Percentiles rank a stretch among this genome's conserved stretches.
These are phyloP conservation scores for Coniochaeta sp. DNA, from an alignment of 2,329 filamentous ascomycete species.

Conservation along the genomic window DNA sequence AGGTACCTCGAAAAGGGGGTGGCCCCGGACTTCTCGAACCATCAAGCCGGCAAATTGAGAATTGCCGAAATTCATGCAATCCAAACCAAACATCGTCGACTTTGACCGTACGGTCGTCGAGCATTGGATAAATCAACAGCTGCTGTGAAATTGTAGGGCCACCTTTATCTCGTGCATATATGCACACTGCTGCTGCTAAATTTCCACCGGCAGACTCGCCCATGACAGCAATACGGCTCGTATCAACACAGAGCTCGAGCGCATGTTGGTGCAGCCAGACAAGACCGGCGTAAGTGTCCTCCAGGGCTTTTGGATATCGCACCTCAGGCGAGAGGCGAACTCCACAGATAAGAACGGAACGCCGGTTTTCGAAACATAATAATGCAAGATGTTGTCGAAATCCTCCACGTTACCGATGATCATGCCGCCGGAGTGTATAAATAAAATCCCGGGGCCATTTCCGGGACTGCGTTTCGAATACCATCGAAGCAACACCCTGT, in stretches of 20 bases:
- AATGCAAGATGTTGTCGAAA: background rate
- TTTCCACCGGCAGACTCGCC: background rate
- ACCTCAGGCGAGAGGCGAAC: background rate
- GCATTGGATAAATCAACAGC: slow-evolving; percentile 1
- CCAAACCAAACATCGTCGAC: background rate
- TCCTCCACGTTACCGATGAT: background rate
- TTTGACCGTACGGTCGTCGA: background rate
- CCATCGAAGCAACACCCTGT: background rate
- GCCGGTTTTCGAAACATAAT: background rate
- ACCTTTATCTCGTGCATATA: background rate
- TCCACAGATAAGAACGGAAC: background rate
- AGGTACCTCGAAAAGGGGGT: too few species aligned
- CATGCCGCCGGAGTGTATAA: background rate
- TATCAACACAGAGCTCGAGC: background rate
- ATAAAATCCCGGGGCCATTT: background rate
- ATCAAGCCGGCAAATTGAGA: too few species aligned
- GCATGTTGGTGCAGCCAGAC: background rate
- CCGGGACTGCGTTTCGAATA: background rate
- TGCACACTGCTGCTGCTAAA: background rate
- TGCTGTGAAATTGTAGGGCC: background rate
- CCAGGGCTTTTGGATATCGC: background rate
- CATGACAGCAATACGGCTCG: background rate
- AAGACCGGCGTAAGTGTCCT: background rate
- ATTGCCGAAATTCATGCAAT: too few species aligned
- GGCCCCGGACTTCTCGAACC: too few species aligned